phyloP scores from a whole-genome alignment of 2,329 filamentous ascomycete species.

The Phialophora macrospora region DNA sequence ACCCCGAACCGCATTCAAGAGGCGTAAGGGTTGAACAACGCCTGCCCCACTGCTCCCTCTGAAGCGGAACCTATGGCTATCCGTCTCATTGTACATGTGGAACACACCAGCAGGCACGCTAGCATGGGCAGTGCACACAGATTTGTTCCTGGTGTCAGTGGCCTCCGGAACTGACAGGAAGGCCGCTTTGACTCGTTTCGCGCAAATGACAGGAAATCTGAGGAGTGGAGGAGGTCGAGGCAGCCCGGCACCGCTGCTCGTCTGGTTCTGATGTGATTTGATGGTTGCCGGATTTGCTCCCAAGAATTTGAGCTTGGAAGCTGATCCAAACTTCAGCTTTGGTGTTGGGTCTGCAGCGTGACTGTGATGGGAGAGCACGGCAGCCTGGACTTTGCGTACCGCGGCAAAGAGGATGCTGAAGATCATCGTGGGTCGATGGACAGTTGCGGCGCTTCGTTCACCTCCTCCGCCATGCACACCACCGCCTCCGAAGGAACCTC shows the following conservation, averaged over 20 bases:
- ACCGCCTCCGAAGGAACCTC: too few relatives aligned
- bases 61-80: neutral
- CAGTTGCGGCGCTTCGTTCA: neutral
- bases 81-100: neutral
- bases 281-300: slow-evolving; percentile 2
- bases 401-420: neutral
- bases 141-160: neutral
- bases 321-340: neutral
- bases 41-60: neutral
- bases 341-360: neutral
- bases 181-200: neutral
- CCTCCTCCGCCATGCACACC: neutral
- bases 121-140: too few relatives aligned
- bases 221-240: neutral
- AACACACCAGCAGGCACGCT: neutral
- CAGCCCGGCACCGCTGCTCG: slow-evolving; percentile 1
- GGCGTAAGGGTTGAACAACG: neutral
- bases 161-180: neutral
- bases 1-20: neutral
- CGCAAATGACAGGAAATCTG: slow-evolving; percentile 1
- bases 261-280: neutral
- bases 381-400: slow-evolving; percentile 1
- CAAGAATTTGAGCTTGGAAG: slow-evolving; percentile 2
- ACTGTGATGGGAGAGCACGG: neutral
- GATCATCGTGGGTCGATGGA: neutral